Evolutionary conservation across 768 basidiomycete genomes (phyloP).

Genomic region (Lactarius sp.): DNA sequence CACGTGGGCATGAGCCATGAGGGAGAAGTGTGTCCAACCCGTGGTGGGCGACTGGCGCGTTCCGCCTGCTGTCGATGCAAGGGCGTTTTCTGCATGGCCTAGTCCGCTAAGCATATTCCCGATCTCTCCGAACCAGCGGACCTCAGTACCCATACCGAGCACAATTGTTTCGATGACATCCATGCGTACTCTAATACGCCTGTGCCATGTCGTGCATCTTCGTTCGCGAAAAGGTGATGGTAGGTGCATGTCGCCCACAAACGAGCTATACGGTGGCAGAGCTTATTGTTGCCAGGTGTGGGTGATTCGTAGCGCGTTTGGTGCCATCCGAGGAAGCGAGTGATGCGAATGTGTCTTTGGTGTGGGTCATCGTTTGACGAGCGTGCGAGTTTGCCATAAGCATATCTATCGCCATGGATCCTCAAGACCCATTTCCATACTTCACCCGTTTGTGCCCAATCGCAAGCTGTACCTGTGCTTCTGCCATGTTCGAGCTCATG

Average conservation of each 20-base stretch:
- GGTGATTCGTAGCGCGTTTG: neutral
- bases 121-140: conserved; percentile 1
- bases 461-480: neutral
- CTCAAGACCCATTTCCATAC: conserved; percentile 2
- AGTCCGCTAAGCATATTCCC: neutral
- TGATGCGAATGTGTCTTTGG: too few relatives aligned
- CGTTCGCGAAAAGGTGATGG: neutral
- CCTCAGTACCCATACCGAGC: too few relatives aligned
- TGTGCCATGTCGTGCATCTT: neutral
- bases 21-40: conserved; percentile 2
- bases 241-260: conserved; percentile 5
- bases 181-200: neutral
- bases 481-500: neutral
- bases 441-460: too few relatives aligned
- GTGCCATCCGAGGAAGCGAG: neutral
- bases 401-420: too few relatives aligned
- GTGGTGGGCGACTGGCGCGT: neutral
- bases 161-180: too few relatives aligned
- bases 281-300: neutral
- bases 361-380: too few relatives aligned
- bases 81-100: neutral
- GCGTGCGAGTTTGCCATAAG: too few relatives aligned
- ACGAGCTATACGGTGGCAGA: neutral
- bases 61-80: too few relatives aligned
- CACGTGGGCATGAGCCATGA: conserved; percentile 1